These are phyloP conservation scores for Rhododendron henanense DNA, from an alignment of 148 eudicot species.

Conservation along the genomic window DNA sequence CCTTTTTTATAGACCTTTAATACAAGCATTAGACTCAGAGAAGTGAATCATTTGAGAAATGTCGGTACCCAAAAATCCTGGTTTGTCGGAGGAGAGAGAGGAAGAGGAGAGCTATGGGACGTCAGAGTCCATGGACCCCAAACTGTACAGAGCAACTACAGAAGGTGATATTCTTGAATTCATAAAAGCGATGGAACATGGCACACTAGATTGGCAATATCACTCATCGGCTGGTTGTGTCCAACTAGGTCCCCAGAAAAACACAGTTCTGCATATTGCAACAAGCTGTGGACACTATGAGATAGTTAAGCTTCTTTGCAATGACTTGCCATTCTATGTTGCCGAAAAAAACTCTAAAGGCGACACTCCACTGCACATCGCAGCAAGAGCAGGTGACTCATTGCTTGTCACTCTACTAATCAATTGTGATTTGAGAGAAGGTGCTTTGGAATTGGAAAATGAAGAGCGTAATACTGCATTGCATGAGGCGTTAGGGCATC, in stretches of 20 bases:
- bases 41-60: background rate
- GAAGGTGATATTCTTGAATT: constrained; percentile 25
- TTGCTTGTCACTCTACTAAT: constrained; percentile 2
- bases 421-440: constrained; percentile 9
- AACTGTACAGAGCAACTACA: constrained; percentile 20
- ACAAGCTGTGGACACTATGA: constrained; percentile 17
- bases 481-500: constrained; percentile 25
- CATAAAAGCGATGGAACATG: constrained; percentile 16
- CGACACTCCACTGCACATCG: constrained; percentile 26
- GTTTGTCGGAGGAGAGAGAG: constrained; percentile 15
- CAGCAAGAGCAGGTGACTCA: constrained; percentile 23
- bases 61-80: constrained; percentile 12
- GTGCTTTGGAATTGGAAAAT: constrained; percentile 12
- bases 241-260: constrained; percentile 26
- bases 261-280: constrained; percentile 28
- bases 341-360: constrained; percentile 25
- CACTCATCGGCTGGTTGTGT: constrained; percentile 13
- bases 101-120: constrained; percentile 17
- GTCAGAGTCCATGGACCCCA: constrained; percentile 21
- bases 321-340: constrained; percentile 19
- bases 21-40: background rate
- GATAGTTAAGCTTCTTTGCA: constrained; percentile 19
- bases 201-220: background rate
- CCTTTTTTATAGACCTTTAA: background rate
- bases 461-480: constrained; percentile 24